Evolutionary conservation across 2,329 filamentous ascomycete genomes (phyloP), one percentile per base, ranked within the genome.

Genomic region (Fusarium pseudoanthophilum): DNA sequence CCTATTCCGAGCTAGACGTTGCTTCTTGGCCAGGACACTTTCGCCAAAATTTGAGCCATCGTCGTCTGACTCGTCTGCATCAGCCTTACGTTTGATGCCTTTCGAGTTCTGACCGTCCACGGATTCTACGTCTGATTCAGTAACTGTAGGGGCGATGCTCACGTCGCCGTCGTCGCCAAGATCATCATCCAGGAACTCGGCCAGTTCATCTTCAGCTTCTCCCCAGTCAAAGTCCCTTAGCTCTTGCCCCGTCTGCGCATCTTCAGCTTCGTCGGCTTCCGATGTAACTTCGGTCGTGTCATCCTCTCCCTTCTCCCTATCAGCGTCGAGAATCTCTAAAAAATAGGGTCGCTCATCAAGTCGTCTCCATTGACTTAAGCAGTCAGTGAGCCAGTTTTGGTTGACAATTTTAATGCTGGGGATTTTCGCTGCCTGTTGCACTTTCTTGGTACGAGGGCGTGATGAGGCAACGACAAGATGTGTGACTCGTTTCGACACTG

Each of bases 361-460:
- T 64, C 89, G 91, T 71, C 89, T 87, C 96, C 96, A 99, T 80
- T 92, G 92, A 32, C 91, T 92, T 72, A 98, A 90, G 62, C 92
- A 97, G 75, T 95, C 92, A 37, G 92, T 88, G 36, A 99, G 90
- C 96, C 96, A 99, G 77, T 94, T 91, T 60, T 95, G 93, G 75
- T 92, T 95, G 53, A 99, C 96, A 66, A 99, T 97, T 80, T 95
- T 95, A 82, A 98, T 93, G 58, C 90, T 90, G 0, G 92, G 87
- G 62, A 94, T 92, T 72, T 91, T 90, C 20, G 93, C 92, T 0
- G 96, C 96, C 81, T 95, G 92, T 53, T 93, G 92, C 48, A 98
- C 94, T 83, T 99, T 99, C 60, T 94, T 92, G 0, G 96, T 98
- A 28, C 95, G 91, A 37, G 92, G 92, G 30, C 92, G 87, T 21